Conservation (phyloP, 768 basidiomycete species). For the Trametes cubensis region DNA sequence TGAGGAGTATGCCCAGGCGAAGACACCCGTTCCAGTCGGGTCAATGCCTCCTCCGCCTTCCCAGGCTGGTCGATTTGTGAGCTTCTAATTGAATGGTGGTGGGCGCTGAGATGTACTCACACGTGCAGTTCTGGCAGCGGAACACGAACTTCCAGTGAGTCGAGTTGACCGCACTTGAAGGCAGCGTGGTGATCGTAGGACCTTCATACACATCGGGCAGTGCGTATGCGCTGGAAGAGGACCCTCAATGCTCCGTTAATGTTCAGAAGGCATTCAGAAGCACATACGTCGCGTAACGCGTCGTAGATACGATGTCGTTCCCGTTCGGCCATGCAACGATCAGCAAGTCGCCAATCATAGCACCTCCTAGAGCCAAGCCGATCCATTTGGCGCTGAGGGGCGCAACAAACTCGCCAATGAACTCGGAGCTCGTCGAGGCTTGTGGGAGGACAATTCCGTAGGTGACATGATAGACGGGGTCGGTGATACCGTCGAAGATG, state of each 20-base stretch:
- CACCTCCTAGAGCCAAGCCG: constrained; percentile 54
- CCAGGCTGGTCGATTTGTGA: constrained; percentile 37
- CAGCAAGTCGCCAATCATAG: constrained; percentile 58
- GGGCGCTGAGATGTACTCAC: constrained; percentile 37
- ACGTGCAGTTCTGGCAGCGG: constrained; percentile 66
- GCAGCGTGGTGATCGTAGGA: constrained; percentile 55
- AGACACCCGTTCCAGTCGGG: constrained; percentile 39
- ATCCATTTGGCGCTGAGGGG: constrained; percentile 59
- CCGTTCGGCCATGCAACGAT: constrained; percentile 64
- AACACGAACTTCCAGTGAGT: constrained; percentile 73
- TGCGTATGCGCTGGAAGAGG: constrained; percentile 46
- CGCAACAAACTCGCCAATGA: constrained; percentile 64
- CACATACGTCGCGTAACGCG: constrained; percentile 56
- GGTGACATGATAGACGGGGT: constrained; percentile 36
- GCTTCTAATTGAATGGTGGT: not conserved
- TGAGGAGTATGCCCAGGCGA: constrained; percentile 55
- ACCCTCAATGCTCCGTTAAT: not conserved
- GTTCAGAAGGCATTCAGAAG: not conserved
- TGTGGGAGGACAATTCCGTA: constrained; percentile 59
- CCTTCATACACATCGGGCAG: constrained; percentile 55
- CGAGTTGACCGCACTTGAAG: constrained; percentile 52
- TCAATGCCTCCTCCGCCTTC: constrained; percentile 42
- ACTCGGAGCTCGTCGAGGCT: constrained; percentile 49
- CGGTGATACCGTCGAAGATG: constrained; percentile 45
- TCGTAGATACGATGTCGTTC: constrained; percentile 53